Conservation (phyloP, 2,329 filamentous ascomycete species). For the Hyphodiscus sp. region DNA sequence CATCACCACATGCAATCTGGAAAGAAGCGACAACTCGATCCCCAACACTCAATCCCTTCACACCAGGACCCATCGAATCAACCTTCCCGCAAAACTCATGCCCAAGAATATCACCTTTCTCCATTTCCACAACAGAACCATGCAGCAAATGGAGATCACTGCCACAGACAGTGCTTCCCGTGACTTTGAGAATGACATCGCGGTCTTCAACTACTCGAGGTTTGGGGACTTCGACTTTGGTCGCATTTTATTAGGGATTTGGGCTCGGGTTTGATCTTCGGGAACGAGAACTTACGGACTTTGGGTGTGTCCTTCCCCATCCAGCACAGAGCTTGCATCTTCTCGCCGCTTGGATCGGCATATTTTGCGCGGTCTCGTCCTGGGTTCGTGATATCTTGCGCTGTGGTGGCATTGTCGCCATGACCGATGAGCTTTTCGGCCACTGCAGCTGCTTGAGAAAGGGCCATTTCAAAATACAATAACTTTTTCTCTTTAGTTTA, state of each 20-base stretch:
- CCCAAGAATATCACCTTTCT: constrained; percentile 47
- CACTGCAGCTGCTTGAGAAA: constrained; percentile 60
- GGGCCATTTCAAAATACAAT: constrained; percentile 42
- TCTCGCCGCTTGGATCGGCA: constrained; percentile 46
- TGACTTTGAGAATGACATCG: constrained; percentile 79
- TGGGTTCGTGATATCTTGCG: constrained; percentile 67
- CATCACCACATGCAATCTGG: constrained; percentile 65
- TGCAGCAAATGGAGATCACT: constrained; percentile 33
- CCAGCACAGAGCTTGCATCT: constrained; percentile 78
- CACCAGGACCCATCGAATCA: constrained; percentile 41
- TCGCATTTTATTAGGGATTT: background rate
- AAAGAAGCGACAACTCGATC: constrained; percentile 77
- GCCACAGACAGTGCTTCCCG: constrained; percentile 31
- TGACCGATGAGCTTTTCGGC: constrained; percentile 65
- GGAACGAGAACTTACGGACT: constrained; percentile 41
- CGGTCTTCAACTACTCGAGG: constrained; percentile 65
- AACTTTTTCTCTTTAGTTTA: too few relatives aligned
- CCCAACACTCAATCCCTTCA: constrained; percentile 49
- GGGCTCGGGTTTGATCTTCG: background rate
- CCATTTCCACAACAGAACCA: constrained; percentile 36
- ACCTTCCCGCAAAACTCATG: constrained; percentile 48
- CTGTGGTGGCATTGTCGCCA: constrained; percentile 53
- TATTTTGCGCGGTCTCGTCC: constrained; percentile 40
- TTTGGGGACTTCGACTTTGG: constrained; percentile 54
- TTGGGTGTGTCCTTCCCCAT: constrained; percentile 74